Conservation (phyloP, 108 stramenopile genomes). For the Phaeodactylum tricornutum region DNA sequence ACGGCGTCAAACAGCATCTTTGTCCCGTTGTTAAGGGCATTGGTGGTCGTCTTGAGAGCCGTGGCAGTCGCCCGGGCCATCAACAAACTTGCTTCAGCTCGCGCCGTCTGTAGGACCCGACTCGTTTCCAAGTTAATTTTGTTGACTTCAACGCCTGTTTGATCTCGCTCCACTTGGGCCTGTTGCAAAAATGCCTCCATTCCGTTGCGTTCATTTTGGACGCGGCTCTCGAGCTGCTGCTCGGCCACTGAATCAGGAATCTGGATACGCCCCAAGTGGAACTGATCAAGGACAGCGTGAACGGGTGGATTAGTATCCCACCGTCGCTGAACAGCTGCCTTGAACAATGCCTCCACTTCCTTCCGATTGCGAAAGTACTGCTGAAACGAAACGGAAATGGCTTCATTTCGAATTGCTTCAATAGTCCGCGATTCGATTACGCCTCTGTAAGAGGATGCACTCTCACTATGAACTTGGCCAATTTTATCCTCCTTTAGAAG, state of each 20-base stretch:
- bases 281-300: too few relatives aligned
- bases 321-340: too few relatives aligned
- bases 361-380: too few relatives aligned
- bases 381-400: too few relatives aligned
- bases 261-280: constrained; percentile 31
- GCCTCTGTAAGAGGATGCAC: too few relatives aligned
- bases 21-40: constrained; percentile 31
- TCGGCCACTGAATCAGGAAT: constrained; percentile 35
- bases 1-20: constrained; percentile 10
- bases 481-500: too few relatives aligned
- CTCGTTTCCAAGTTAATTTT: constrained; percentile 23
- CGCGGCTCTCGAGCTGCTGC: constrained; percentile 28
- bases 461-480: too few relatives aligned
- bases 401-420: too few relatives aligned
- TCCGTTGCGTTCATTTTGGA: constrained; percentile 38
- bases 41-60: constrained; percentile 12
- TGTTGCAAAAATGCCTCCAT: constrained; percentile 30
- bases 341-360: too few relatives aligned
- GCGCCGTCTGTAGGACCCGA: constrained; percentile 21
- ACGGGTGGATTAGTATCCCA: too few relatives aligned
- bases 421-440: too few relatives aligned
- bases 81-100: constrained; percentile 28
- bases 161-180: constrained; percentile 32
- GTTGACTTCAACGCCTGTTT: constrained; percentile 37
- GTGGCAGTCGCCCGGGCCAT: constrained; percentile 19